Percentiles rank a stretch among this genome's conserved stretches.
phyloP scores from a whole-genome alignment of 2,329 filamentous ascomycete species.

The Fusarium nematophilum region DNA sequence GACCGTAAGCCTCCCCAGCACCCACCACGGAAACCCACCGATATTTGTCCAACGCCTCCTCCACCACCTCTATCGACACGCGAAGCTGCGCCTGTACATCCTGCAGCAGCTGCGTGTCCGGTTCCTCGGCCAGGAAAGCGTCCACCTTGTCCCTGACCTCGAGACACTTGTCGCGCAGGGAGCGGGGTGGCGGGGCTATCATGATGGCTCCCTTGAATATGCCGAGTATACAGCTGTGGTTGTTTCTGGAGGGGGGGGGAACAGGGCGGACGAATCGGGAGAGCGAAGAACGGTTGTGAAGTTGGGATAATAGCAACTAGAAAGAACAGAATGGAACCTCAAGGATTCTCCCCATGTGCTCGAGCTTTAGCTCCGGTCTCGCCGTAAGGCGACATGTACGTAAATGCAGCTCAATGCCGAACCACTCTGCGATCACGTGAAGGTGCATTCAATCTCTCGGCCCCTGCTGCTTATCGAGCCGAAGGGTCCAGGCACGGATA shows the following conservation, averaged over 20 bases:
- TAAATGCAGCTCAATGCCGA: conserved; percentile 24
- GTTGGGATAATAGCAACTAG: not conserved
- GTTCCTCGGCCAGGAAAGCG: conserved; percentile 72
- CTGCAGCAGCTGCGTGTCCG: conserved; percentile 66
- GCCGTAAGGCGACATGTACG: conserved; percentile 24
- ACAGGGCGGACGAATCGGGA: not conserved
- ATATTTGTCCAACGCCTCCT: conserved; percentile 80
- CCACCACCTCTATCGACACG: conserved; percentile 77
- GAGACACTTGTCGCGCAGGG: conserved; percentile 58
- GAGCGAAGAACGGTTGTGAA: not conserved
- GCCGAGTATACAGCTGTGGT: not conserved
- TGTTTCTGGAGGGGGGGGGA: not conserved
- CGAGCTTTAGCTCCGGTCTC: conserved; percentile 33
- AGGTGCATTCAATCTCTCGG: not conserved
- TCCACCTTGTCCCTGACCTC: conserved; percentile 70
- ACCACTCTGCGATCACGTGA: conserved; percentile 26
- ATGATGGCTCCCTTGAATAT: conserved; percentile 33
- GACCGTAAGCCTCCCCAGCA: not conserved
- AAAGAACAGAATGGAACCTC: not conserved
- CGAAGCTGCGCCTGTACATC: conserved; percentile 80
- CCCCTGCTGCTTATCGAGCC: too few relatives aligned
- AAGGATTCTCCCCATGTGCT: conserved; percentile 8
- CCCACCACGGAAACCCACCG: conserved; percentile 58
- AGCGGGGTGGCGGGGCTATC: conserved; percentile 39
- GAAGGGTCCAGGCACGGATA: too few relatives aligned